Conservation (phyloP, 108 stramenopile species). For the Fistulifera pelliculosa region DNA sequence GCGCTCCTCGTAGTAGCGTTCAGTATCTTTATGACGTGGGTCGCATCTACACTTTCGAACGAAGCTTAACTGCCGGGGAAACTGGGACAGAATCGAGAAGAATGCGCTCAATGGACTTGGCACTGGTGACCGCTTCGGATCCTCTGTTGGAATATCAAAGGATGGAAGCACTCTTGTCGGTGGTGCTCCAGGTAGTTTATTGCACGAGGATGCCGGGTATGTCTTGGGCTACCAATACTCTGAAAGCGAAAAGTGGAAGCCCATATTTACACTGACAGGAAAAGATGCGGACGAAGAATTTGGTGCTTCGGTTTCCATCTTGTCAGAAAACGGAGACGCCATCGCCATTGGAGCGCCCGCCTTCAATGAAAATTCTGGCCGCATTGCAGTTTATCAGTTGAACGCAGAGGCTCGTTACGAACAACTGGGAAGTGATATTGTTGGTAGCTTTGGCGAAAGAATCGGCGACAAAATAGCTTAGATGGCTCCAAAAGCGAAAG, state of each 20-base stretch:
- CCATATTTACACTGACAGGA: conserved; percentile 3
- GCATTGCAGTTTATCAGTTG: too few relatives aligned
- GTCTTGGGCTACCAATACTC: background rate
- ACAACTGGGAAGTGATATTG: too few relatives aligned
- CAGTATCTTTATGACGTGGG: background rate
- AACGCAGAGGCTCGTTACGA: too few relatives aligned
- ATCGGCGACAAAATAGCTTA: too few relatives aligned
- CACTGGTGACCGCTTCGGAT: background rate
- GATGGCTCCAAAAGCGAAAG: too few relatives aligned
- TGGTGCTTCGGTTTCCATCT: conserved; percentile 2
- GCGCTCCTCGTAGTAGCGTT: too few relatives aligned
- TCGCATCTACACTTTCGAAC: conserved; percentile 2
- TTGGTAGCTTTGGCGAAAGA: too few relatives aligned
- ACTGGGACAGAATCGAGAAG: background rate
- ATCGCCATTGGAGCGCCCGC: conserved; percentile 1
- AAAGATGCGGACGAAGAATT: background rate
- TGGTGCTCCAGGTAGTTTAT: conserved; percentile 2
- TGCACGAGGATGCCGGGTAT: background rate
- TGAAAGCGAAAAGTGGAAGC: background rate
- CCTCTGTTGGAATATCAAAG: background rate
- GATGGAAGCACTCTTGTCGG: background rate
- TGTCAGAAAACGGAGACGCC: background rate
- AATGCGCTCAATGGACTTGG: background rate
- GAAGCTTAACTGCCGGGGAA: too few relatives aligned
- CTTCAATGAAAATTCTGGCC: background rate